Percentiles rank a stretch among this genome's conserved stretches.
Evolutionary conservation across 2,329 filamentous ascomycete genomes (phyloP).

Genomic region (Exophiala xenobiotica): DNA sequence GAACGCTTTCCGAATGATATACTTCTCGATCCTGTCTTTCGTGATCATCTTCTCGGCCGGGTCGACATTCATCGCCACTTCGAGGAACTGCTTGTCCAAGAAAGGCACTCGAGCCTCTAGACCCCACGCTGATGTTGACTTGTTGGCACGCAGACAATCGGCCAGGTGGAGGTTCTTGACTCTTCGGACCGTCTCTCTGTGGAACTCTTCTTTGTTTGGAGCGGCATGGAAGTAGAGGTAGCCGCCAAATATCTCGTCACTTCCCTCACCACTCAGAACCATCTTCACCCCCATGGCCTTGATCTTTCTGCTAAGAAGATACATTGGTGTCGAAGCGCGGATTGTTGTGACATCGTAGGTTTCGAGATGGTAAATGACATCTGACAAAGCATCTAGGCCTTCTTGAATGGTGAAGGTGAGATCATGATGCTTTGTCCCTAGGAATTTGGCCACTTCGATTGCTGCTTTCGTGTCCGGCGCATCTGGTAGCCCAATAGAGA

Average conservation of each 20-base stretch:
- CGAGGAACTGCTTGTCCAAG: slow-evolving; percentile 95
- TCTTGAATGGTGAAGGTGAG: slow-evolving; percentile 99
- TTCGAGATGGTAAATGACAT: slow-evolving; percentile 98
- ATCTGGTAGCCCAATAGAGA: slow-evolving; percentile 93
- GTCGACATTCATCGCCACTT: slow-evolving; percentile 89
- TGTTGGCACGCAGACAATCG: slow-evolving; percentile 98
- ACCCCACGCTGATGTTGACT: slow-evolving; percentile 97
- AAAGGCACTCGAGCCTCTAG: slow-evolving; percentile 97
- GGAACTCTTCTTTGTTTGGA: slow-evolving; percentile 87
- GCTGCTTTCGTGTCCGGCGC: slow-evolving; percentile 92
- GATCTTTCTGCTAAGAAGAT: slow-evolving; percentile 95
- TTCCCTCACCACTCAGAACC: slow-evolving; percentile 95
- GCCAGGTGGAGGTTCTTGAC: slow-evolving; percentile 95
- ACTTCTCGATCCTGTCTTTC: slow-evolving; percentile 87
- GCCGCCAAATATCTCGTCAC: slow-evolving; percentile 96
- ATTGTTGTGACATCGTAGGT: slow-evolving; percentile 98
- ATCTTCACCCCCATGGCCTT: slow-evolving; percentile 99
- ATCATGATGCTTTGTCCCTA: slow-evolving; percentile 95
- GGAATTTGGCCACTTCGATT: slow-evolving; percentile 88
- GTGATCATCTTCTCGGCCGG: slow-evolving; percentile 95
- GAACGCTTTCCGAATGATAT: slow-evolving; percentile 96
- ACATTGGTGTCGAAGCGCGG: slow-evolving; percentile 97
- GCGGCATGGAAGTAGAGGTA: slow-evolving; percentile 99
- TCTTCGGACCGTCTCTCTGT: slow-evolving; percentile 88
- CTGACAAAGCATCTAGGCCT: slow-evolving; percentile 90